A percentile compares a stretch with the other conserved stretches of the same genome.
Conservation (phyloP, 78 protist genomes). For the Dictyostelium brefeldianum region DNA sequence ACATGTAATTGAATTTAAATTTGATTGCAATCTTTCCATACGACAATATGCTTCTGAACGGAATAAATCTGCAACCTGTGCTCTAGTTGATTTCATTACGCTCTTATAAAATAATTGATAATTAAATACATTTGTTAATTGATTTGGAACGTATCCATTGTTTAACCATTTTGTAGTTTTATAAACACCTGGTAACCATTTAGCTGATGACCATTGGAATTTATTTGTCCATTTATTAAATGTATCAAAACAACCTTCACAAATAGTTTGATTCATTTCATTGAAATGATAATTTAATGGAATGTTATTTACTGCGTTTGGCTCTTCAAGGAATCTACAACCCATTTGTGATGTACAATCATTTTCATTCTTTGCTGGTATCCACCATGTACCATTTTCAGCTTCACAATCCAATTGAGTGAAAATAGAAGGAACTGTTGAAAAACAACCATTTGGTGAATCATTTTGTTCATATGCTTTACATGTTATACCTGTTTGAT, state of each 20-base stretch:
- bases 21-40: slow-evolving; percentile 27
- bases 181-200: slow-evolving; percentile 17
- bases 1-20: slow-evolving; percentile 21
- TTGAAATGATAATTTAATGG: slow-evolving; percentile 19
- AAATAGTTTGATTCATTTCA: neutral
- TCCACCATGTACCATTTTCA: slow-evolving; percentile 2
- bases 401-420: neutral
- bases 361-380: neutral
- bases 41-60: slow-evolving; percentile 13
- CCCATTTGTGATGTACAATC: neutral
- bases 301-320: neutral
- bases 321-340: neutral
- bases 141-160: neutral
- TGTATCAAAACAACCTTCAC: neutral
- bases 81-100: neutral
- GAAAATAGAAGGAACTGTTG: neutral
- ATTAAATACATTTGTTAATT: neutral
- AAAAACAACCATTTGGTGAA: slow-evolving; percentile 41
- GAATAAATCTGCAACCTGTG: slow-evolving; percentile 17
- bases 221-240: slow-evolving; percentile 14
- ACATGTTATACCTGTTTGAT: neutral
- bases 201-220: slow-evolving; percentile 15
- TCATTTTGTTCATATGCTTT: slow-evolving; percentile 1
- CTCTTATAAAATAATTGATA: neutral
- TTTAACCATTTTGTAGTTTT: neutral